These are phyloP conservation scores for Saccharomycopsis sp. DNA, from an alignment of 805 yeast species.

Conservation along the genomic window DNA sequence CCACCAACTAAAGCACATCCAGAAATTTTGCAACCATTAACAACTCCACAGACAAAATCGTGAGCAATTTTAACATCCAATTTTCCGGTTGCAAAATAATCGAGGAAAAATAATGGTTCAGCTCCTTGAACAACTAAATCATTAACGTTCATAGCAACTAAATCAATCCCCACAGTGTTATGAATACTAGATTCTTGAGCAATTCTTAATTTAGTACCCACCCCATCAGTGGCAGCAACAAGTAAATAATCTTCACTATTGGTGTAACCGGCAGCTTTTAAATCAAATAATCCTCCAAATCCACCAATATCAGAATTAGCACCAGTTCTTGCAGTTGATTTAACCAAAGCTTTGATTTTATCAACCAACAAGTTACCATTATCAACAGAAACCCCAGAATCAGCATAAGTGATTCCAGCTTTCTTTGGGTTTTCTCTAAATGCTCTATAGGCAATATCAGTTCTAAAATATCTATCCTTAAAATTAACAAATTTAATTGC, in stretches of 20 bases:
- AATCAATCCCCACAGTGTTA: conserved; percentile 96
- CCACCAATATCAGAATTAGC: conserved; percentile 99
- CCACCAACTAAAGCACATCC: conserved; percentile 99
- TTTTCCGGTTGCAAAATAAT: conserved; percentile 93
- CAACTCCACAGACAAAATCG: conserved; percentile 89
- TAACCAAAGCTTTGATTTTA: conserved; percentile 82
- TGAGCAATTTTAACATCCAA: conserved; percentile 80
- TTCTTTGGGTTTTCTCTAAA: conserved; percentile 46
- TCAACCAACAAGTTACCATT: conserved; percentile 88
- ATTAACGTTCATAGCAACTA: conserved; percentile 98
- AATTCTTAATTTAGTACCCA: conserved; percentile 92
- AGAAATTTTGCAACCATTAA: conserved; percentile 88
- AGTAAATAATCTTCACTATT: conserved; percentile 69
- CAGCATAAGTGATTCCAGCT: conserved; percentile 72
- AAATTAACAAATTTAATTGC: conserved; percentile 78
- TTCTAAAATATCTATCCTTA: conserved; percentile 73
- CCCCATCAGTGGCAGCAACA: conserved; percentile 99
- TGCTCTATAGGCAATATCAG: conserved; percentile 94
- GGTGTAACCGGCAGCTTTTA: conserved; percentile 76
- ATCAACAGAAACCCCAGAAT: conserved; percentile 96
- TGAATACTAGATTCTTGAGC: conserved; percentile 88
- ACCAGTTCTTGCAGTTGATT: conserved; percentile 89
- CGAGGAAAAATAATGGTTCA: conserved; percentile 91
- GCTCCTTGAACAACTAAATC: conserved; percentile 99
- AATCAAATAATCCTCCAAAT: conserved; percentile 94